Evolutionary conservation across 2,329 filamentous ascomycete genomes (phyloP).

Genomic region (Penicillium sp.): DNA sequence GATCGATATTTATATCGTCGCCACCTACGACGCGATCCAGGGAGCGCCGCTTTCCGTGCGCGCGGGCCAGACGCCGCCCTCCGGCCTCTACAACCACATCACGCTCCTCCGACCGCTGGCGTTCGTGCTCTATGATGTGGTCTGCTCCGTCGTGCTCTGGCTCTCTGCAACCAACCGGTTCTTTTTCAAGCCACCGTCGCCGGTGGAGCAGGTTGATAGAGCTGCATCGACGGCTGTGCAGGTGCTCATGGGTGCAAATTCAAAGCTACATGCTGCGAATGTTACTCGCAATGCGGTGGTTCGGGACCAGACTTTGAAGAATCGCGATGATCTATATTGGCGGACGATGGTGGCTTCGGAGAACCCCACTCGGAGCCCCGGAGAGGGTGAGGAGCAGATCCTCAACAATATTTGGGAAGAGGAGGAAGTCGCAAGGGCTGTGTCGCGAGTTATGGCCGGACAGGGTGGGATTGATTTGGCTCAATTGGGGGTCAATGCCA

Average conservation of each 20-base stretch:
- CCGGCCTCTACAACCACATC: slow-evolving; percentile 40
- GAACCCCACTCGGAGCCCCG: slow-evolving; percentile 50
- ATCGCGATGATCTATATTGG: slow-evolving; percentile 71
- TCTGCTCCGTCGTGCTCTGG: slow-evolving; percentile 65
- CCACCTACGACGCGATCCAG: slow-evolving; percentile 57
- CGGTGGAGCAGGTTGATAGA: slow-evolving; percentile 64
- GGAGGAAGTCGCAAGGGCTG: slow-evolving; percentile 57
- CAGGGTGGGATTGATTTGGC: slow-evolving; percentile 44
- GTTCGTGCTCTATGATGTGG: slow-evolving; percentile 62
- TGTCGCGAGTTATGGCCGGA: slow-evolving; percentile 74
- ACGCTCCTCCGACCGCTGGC: slow-evolving; percentile 59
- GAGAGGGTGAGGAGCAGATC: slow-evolving; percentile 48
- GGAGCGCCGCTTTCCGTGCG: slow-evolving; percentile 59
- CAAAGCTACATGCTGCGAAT: slow-evolving; percentile 67
- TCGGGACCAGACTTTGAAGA: slow-evolving; percentile 67
- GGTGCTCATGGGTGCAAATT: slow-evolving; percentile 56
- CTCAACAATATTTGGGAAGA: slow-evolving; percentile 63
- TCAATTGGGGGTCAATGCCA: slow-evolving; percentile 41
- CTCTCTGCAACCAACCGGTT: slow-evolving; percentile 75
- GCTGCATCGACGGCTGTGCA: slow-evolving; percentile 47
- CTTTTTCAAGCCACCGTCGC: slow-evolving; percentile 59
- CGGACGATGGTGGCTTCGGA: slow-evolving; percentile 55
- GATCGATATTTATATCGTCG: slow-evolving; percentile 63
- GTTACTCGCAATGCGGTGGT: slow-evolving; percentile 76
- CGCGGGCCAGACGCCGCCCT: slow-evolving; percentile 58